Base-by-base conservation (phyloP, 208 protist species). In the Angomonas desouzai region DNA sequence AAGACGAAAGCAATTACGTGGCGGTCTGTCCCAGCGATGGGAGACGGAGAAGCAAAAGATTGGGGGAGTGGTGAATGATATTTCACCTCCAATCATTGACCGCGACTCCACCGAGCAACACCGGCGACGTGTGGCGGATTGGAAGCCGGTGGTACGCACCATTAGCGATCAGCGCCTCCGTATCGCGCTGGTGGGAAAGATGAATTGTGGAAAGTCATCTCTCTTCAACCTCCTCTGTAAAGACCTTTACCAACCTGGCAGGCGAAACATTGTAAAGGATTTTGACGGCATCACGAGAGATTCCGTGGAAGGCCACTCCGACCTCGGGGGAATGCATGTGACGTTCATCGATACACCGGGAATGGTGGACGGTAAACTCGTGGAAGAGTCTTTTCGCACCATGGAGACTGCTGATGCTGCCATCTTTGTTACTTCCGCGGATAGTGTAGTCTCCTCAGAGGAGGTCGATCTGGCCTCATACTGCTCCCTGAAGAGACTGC, bases 281-380 rank as follows among this genome's bases (percentile, higher is more conserved):
- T 91, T 89, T 58, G 63, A 93, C 36, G 91, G 88, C 55, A 92
- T 94, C 72, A 97, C 91, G 4, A 84, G 88, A 27, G 91, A 97
- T 64, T 79, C 85, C 20, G 83, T 94, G 7, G 91, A 97, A 66
- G 84, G 78, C 1, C 66, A 81, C 55, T 88, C 69, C 4, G 66
- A 75, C 58, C 60, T 97, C 29, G 57, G 81, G 22, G 85, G 76
- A 29, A 82, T 94, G 74, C 79, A 85, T 68, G 91, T 97, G 70
- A 97, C 88, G 16, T 61, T 89, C 57, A 94, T 97, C 55, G 91
- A 97, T 70, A 97, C 91, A 7, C 91, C 91, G 0, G 91, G 91
- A 0, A 74, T 93, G 16, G 76, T 95, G 10, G 73, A 81, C 20
- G 87, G 89, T 6, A 72, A 53, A 34, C 66, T 94, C 10, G 85